These are phyloP conservation scores for Mayamaea pseudoterrestris DNA, from an alignment of 108 stramenopile genomes.

Conservation along the genomic window DNA sequence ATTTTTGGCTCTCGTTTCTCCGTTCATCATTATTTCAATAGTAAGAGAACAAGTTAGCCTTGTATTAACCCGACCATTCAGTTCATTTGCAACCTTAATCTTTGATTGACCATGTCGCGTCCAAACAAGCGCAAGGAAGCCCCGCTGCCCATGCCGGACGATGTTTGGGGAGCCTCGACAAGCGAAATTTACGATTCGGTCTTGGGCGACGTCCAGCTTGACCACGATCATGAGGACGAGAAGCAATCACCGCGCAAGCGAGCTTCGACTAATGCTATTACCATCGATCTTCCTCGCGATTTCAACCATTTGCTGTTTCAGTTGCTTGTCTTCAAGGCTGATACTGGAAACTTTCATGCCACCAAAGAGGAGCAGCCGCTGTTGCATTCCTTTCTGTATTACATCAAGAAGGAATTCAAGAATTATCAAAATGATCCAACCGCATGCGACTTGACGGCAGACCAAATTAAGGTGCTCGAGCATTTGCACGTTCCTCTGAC, in stretches of 20 bases:
- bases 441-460: conserved; percentile 6
- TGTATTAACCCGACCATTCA: too few species aligned
- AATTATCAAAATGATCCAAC: background rate
- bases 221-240: too few species aligned
- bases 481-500: conserved; percentile 7
- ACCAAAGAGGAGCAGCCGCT: conserved; percentile 4
- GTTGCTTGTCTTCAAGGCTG: conserved; percentile 3
- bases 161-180: too few species aligned
- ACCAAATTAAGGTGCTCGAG: conserved; percentile 6
- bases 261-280: background rate
- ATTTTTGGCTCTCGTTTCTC: too few species aligned
- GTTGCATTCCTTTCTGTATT: conserved; percentile 5
- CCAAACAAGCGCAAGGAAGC: too few species aligned
- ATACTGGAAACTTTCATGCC: conserved; percentile 1
- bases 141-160: too few species aligned
- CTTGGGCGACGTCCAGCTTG: too few species aligned
- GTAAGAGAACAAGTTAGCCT: too few species aligned
- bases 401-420: conserved; percentile 6
- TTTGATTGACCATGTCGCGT: too few species aligned
- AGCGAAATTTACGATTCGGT: too few species aligned
- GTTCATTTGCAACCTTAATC: too few species aligned
- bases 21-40: too few species aligned
- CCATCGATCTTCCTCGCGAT: background rate
- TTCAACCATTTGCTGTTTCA: conserved; percentile 4
- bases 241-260: background rate